phyloP scores from a whole-genome alignment of 129 eudicot species.

The Lactuca saligna region DNA sequence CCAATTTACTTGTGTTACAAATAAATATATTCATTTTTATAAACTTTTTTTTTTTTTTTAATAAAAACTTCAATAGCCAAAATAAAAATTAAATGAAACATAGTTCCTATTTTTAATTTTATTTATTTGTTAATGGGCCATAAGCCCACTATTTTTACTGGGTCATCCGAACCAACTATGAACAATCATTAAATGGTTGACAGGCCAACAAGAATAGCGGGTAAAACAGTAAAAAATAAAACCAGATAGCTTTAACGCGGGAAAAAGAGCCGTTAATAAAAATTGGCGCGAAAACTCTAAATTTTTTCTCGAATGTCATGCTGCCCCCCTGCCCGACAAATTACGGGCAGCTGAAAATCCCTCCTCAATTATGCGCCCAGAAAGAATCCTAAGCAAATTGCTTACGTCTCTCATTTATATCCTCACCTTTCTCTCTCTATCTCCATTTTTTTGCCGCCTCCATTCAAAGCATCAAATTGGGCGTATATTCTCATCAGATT shows the following conservation, averaged over 20 bases:
- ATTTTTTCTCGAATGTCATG: conserved; percentile 23
- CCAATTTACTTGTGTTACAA: no score
- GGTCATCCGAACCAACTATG: background rate
- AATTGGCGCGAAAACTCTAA: conserved; percentile 27
- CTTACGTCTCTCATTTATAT: conserved; percentile 11
- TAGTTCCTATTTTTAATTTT: no score
- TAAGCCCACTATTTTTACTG: background rate
- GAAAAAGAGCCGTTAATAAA: conserved; percentile 55
- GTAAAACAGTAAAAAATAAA: background rate
- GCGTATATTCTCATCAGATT: conserved; percentile 2
- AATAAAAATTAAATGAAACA: no score
- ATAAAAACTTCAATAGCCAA: no score
- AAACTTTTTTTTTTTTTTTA: no score
- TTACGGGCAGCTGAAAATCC: conserved; percentile 41
- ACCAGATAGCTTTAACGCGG: conserved; percentile 36
- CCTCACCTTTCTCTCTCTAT: conserved; percentile 5
- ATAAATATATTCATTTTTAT: no score
- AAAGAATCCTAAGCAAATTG: conserved; percentile 32
- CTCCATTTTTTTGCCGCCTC: conserved; percentile 46
- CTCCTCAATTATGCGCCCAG: conserved; percentile 4
- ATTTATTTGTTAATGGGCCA: background rate
- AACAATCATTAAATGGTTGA: no score
- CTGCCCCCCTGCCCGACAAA: conserved; percentile 39
- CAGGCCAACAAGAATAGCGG: no score
- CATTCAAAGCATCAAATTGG: conserved; percentile 22